Percentiles rank a stretch among this genome's conserved stretches.
phyloP scores from a whole-genome alignment of 1,284 basidiomycete genomes.

The Ganoderma boninense region DNA sequence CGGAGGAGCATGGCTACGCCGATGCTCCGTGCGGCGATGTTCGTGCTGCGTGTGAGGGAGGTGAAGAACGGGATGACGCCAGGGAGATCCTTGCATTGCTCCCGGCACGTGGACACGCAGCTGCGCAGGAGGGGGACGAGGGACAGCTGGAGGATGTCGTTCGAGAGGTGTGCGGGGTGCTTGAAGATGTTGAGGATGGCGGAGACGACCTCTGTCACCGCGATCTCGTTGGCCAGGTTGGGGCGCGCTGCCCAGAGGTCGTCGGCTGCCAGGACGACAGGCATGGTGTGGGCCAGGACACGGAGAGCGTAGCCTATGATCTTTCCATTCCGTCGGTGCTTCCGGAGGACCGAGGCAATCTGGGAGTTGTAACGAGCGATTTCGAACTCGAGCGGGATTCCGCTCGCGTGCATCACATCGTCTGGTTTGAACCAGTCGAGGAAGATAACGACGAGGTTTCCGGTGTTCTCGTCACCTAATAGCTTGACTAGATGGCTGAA shows the following conservation, averaged over 20 bases:
- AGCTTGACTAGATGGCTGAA: background rate
- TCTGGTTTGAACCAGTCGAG: conserved; percentile 2
- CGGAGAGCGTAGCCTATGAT: background rate
- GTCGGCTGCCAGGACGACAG: background rate
- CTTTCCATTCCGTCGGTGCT: background rate
- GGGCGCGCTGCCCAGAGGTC: background rate
- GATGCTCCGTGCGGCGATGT: background rate
- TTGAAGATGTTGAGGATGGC: background rate
- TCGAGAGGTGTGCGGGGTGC: background rate
- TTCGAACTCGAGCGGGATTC: background rate
- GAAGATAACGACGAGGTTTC: background rate
- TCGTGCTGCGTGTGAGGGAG: background rate
- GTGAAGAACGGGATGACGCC: background rate
- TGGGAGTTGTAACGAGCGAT: background rate
- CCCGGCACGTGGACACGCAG: background rate
- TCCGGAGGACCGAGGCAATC: background rate
- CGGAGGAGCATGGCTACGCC: background rate
- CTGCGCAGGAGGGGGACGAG: background rate
- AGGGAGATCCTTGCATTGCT: conserved; percentile 1
- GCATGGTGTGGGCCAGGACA: background rate
- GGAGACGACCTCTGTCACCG: background rate
- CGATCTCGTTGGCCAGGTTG: background rate
- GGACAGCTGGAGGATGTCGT: background rate
- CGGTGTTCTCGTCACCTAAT: background rate
- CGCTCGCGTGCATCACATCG: background rate